A percentile compares a stretch with the other conserved stretches of the same genome.
Conservation (phyloP, 192 early-diverging fungal species). For the Entomortierella lignicola region DNA sequence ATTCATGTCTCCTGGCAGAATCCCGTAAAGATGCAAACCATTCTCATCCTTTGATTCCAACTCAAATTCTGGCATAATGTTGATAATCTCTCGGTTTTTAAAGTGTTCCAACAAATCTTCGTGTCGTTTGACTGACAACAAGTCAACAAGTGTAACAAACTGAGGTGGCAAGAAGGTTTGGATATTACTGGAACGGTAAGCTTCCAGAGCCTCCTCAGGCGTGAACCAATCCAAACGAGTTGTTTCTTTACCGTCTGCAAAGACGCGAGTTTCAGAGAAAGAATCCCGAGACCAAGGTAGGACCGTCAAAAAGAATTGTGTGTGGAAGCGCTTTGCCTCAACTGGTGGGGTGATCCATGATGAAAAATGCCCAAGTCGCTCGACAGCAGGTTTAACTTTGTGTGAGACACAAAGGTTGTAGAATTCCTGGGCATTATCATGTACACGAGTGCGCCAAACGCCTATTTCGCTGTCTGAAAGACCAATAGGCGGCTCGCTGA, state of each 20-base stretch:
- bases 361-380: conserved; percentile 66
- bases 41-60: conserved; percentile 37
- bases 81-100: conserved; percentile 24
- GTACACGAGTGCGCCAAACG: conserved; percentile 61
- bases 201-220: conserved; percentile 68
- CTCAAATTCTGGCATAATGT: conserved; percentile 54
- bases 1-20: conserved; percentile 59
- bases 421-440: conserved; percentile 63
- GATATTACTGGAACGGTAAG: conserved; percentile 58
- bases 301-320: conserved; percentile 74
- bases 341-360: conserved; percentile 74
- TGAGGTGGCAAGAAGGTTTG: conserved; percentile 74
- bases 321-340: conserved; percentile 70
- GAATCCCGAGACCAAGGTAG: conserved; percentile 56
- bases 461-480: conserved; percentile 30
- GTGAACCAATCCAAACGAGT: conserved; percentile 72
- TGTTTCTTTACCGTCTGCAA: conserved; percentile 73
- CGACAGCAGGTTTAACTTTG: conserved; percentile 57
- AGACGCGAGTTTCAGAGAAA: conserved; percentile 27
- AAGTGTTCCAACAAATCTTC: conserved; percentile 57
- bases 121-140: conserved; percentile 56
- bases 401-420: conserved; percentile 58
- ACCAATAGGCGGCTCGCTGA: conserved; percentile 56
- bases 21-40: conserved; percentile 23
- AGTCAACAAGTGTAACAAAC: conserved; percentile 66